phyloP scores from a whole-genome alignment of 805 yeast species.

The Zygosaccharomyces rouxii region DNA sequence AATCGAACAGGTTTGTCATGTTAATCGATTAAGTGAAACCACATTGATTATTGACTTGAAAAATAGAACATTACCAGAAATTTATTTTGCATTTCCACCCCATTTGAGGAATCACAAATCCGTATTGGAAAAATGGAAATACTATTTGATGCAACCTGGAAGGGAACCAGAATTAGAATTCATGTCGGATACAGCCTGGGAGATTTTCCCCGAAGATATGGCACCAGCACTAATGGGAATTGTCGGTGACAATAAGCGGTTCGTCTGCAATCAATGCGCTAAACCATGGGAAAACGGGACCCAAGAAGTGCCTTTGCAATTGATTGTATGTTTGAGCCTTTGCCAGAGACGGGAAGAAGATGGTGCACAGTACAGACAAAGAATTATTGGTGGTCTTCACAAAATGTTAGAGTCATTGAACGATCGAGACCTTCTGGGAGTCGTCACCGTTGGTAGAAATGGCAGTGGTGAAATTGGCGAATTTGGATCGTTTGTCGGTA shows the following conservation, averaged over 20 bases:
- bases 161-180: conserved; percentile 34
- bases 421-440: conserved; percentile 42
- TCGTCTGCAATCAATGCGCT: conserved; percentile 38
- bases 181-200: conserved; percentile 51
- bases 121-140: conserved; percentile 42
- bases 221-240: conserved; percentile 38
- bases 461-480: conserved; percentile 36
- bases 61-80: conserved; percentile 43
- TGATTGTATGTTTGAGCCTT: conserved; percentile 43
- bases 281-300: conserved; percentile 20
- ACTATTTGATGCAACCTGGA: conserved; percentile 22
- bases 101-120: conserved; percentile 28
- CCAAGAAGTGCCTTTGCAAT: conserved; percentile 34
- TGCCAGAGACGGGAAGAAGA: conserved; percentile 6
- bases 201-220: conserved; percentile 33
- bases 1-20: conserved; percentile 35
- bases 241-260: conserved; percentile 37
- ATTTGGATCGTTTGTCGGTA: conserved; percentile 45
- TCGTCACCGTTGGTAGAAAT: conserved; percentile 46
- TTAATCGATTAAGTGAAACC: conserved; percentile 24
- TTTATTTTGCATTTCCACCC: conserved; percentile 30
- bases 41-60: conserved; percentile 38
- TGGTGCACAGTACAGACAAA: conserved; percentile 30
- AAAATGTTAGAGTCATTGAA: conserved; percentile 32
- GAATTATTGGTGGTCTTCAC: conserved; percentile 28